These are phyloP conservation scores for Dunaliella sp. DNA, from an alignment of 139 green algal species.

Conservation along the genomic window DNA sequence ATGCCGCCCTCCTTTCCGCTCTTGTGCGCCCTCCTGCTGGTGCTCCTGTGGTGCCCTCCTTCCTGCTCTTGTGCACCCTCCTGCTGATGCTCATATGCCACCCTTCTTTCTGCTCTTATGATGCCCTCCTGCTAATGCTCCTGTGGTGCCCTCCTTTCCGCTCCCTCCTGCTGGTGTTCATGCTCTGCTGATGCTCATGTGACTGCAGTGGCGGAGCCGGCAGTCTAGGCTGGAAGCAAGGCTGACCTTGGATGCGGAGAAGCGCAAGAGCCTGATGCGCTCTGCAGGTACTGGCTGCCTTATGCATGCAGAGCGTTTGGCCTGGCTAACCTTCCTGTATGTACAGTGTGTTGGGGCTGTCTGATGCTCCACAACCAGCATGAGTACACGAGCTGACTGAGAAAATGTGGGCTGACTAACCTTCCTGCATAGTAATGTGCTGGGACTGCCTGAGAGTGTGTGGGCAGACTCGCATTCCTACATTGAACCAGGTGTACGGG, in stretches of 20 bases:
- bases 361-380: too few species aligned
- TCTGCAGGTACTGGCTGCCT: too few species aligned
- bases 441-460: too few species aligned
- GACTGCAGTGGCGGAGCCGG: slow-evolving; percentile 63
- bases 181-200: slow-evolving; percentile 5
- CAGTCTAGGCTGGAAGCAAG: slow-evolving; percentile 41
- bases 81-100: background rate
- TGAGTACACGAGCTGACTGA: too few species aligned
- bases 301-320: too few species aligned
- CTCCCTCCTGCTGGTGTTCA: background rate
- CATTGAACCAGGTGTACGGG: too few species aligned
- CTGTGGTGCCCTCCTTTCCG: background rate
- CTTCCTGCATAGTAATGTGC: too few species aligned
- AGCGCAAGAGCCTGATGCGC: slow-evolving; percentile 36
- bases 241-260: slow-evolving; percentile 12
- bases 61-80: background rate
- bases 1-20: background rate
- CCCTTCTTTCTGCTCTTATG: background rate
- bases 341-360: too few species aligned
- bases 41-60: background rate
- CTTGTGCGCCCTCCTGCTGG: background rate
- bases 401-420: too few species aligned
- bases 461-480: too few species aligned
- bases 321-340: too few species aligned
- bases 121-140: background rate